Evolutionary conservation across 768 basidiomycete genomes (phyloP).

Genomic region (Leucosporidium creatinivorum): DNA sequence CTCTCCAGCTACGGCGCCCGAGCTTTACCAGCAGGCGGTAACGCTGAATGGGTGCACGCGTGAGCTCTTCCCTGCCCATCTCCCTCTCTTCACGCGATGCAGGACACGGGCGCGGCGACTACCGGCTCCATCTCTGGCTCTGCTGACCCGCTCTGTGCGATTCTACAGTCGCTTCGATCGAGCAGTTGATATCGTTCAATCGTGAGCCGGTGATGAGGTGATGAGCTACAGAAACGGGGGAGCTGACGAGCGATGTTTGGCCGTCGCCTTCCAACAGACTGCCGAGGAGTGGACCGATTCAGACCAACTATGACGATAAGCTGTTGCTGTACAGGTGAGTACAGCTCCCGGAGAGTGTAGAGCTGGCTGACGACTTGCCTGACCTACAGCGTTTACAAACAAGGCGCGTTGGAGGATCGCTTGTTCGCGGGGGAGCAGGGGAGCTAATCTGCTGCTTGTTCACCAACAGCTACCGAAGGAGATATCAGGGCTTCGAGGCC

Average conservation of each 20-base stretch:
- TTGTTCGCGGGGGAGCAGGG: background rate
- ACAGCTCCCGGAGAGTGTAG: constrained; percentile 40
- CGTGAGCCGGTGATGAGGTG: constrained; percentile 29
- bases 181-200: constrained; percentile 88
- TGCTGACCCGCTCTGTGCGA: background rate
- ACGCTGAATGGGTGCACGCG: background rate
- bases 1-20: background rate
- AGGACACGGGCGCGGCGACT: too few species aligned
- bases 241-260: background rate
- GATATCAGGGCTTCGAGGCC: constrained; percentile 74
- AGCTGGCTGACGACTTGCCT: background rate
- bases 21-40: background rate
- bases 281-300: constrained; percentile 89
- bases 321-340: constrained; percentile 70
- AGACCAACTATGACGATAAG: constrained; percentile 93
- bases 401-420: constrained; percentile 52
- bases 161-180: constrained; percentile 66
- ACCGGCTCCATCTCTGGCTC: too few species aligned
- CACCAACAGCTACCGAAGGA: constrained; percentile 67
- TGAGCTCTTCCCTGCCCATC: background rate
- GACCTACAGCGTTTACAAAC: constrained; percentile 69
- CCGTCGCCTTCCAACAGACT: constrained; percentile 46
- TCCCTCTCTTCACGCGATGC: background rate
- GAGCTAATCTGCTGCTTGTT: background rate
- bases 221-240: background rate